These are phyloP conservation scores for Phytophthora brassicae DNA, from an alignment of 352 stramenopile genomes.

Conservation along the genomic window DNA sequence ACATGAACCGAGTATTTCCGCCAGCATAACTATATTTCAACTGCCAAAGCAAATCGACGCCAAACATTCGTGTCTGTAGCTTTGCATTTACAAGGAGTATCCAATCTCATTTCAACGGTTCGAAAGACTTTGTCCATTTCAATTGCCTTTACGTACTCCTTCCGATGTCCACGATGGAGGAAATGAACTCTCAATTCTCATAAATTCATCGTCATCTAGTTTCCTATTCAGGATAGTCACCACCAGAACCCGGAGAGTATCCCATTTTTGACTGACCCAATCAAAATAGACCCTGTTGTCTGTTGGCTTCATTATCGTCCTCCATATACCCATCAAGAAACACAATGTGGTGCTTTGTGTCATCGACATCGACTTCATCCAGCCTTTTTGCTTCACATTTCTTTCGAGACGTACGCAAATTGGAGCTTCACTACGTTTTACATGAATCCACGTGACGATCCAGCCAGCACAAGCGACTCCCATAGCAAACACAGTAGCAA, in stretches of 20 bases:
- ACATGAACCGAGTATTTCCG: slow-evolving; percentile 16
- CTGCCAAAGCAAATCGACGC: not conserved
- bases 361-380: too few relatives aligned
- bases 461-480: not conserved
- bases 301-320: not conserved
- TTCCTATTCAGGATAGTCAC: not conserved
- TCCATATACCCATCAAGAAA: too few relatives aligned
- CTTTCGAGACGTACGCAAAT: too few relatives aligned
- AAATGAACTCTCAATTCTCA: not conserved
- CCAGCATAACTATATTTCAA: slow-evolving; percentile 17
- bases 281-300: not conserved
- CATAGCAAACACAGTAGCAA: slow-evolving; percentile 15
- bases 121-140: slow-evolving; percentile 7
- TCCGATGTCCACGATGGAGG: slow-evolving; percentile 8
- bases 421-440: not conserved
- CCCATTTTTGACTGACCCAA: not conserved
- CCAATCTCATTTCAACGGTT: not conserved
- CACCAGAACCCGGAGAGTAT: not conserved
- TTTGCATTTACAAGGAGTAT: slow-evolving; percentile 2
- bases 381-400: too few relatives aligned
- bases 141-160: slow-evolving; percentile 7
- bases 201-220: not conserved
- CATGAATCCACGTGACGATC: slow-evolving; percentile 13
- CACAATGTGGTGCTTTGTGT: too few relatives aligned
- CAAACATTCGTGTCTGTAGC: not conserved